Conservation (phyloP, 768 basidiomycete genomes). For the Tricholoma terreum region DNA sequence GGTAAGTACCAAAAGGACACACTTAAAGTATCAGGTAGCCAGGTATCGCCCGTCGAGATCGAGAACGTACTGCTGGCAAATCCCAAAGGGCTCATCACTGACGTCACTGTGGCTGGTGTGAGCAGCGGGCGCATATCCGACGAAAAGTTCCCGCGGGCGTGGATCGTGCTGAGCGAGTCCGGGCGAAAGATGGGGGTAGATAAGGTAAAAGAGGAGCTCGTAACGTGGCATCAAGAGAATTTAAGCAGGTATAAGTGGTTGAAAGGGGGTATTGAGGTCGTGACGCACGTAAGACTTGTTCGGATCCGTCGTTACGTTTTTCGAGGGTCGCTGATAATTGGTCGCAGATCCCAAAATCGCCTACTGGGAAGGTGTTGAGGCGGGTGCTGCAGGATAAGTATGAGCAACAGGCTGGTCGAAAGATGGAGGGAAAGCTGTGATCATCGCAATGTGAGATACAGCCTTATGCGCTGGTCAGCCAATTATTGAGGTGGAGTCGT, state of each 20-base stretch:
- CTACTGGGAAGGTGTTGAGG: conserved; percentile 70
- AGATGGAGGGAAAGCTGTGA: conserved; percentile 31
- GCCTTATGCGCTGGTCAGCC: too few species aligned
- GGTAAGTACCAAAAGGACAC: conserved; percentile 53
- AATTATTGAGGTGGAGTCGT: too few species aligned
- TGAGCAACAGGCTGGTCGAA: conserved; percentile 35
- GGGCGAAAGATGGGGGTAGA: conserved; percentile 49
- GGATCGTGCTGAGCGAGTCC: conserved; percentile 61
- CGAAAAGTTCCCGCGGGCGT: conserved; percentile 75
- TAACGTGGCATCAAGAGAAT: conserved; percentile 58
- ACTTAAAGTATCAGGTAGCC: conserved; percentile 74
- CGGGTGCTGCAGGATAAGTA: conserved; percentile 58
- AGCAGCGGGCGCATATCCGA: conserved; percentile 66
- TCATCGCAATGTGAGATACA: too few species aligned
- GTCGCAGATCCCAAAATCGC: conserved; percentile 65
- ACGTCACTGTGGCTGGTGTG: conserved; percentile 73
- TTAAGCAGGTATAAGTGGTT: conserved; percentile 78
- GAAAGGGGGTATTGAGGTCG: conserved; percentile 65
- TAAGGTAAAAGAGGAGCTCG: conserved; percentile 43
- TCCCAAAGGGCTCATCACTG: conserved; percentile 57
- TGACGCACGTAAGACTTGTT: conserved; percentile 49
- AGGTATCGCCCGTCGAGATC: conserved; percentile 80
- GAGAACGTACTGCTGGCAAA: conserved; percentile 63
- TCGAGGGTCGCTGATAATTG: neutral
- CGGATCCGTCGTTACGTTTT: conserved; percentile 1